phyloP scores from a whole-genome alignment of 768 basidiomycete genomes.

The Nevesoporus exiguus region DNA sequence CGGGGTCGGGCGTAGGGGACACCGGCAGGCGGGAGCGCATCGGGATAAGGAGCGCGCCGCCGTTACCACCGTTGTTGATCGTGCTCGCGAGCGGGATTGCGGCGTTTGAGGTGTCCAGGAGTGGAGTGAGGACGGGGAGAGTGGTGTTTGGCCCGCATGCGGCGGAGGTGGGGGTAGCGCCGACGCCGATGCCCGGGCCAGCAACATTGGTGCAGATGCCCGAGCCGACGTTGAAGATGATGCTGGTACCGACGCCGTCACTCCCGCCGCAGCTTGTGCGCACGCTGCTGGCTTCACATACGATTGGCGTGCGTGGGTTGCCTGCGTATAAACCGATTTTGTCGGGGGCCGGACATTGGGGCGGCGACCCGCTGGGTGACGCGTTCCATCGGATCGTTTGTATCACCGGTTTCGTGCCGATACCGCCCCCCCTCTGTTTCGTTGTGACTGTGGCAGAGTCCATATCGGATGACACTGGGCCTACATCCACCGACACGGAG shows the following conservation, averaged over 20 bases:
- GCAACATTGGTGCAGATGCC: not conserved
- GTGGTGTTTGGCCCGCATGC: conserved; percentile 21
- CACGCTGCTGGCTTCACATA: conserved; percentile 18
- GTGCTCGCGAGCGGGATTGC: conserved; percentile 19
- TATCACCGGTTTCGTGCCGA: conserved; percentile 41
- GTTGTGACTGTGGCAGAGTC: no score
- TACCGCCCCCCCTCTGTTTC: conserved; percentile 16
- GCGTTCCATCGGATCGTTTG: conserved; percentile 43
- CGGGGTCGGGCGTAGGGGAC: conserved; percentile 2
- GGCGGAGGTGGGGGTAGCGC: not conserved
- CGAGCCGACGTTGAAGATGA: no score
- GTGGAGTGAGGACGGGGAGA: conserved; percentile 18
- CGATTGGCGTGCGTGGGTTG: conserved; percentile 22
- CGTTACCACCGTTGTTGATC: conserved; percentile 30
- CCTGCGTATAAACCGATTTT: conserved; percentile 12
- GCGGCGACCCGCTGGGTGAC: conserved; percentile 31
- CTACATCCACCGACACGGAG: not conserved
- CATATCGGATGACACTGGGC: not conserved
- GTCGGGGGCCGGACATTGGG: conserved; percentile 20
- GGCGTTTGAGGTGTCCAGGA: conserved; percentile 21
- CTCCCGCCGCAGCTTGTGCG: conserved; percentile 36
- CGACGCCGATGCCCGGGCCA: no score
- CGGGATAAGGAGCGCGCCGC: conserved; percentile 30
- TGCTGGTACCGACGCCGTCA: conserved; percentile 22
- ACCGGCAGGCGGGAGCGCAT: conserved; percentile 22